Evolutionary conservation across 176 grass and related monocot genomes (phyloP).

Genomic region (Zizania latifolia): DNA sequence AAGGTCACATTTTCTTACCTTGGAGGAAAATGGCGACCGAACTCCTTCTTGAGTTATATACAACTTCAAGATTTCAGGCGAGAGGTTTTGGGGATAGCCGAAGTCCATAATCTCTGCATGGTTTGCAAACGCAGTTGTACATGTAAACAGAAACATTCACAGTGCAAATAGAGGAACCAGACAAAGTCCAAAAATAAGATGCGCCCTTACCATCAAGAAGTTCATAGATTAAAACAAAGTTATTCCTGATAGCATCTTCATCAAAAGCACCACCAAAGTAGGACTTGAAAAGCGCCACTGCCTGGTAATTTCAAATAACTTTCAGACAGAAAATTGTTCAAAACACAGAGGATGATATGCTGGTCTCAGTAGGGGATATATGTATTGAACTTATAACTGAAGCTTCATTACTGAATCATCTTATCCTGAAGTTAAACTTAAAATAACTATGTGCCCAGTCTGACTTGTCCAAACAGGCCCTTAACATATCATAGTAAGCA

Average conservation of each 20-base stretch:
- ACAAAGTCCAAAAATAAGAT: conserved; percentile 13
- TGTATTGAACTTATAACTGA: neutral
- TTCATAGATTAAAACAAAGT: conserved; percentile 98
- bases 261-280: conserved; percentile 97
- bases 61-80: conserved; percentile 96
- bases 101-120: conserved; percentile 99
- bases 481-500: too few species aligned
- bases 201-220: conserved; percentile 91
- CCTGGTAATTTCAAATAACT: conserved; percentile 54
- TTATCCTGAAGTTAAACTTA: too few species aligned
- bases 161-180: conserved; percentile 14
- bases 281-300: conserved; percentile 92
- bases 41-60: conserved; percentile 99
- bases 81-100: conserved; percentile 97
- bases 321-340: neutral
- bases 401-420: too few species aligned
- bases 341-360: neutral
- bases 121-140: conserved; percentile 7
- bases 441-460: too few species aligned
- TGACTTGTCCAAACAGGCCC: too few species aligned
- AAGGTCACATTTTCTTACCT: conserved; percentile 51
- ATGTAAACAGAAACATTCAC: conserved; percentile 21
- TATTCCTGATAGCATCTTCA: conserved; percentile 99
- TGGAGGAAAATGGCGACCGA: conserved; percentile 94
- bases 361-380: neutral